A percentile compares a stretch with the other conserved stretches of the same genome.
phyloP scores from a whole-genome alignment of 345 rosid genomes.

The Nephelium lappaceum region DNA sequence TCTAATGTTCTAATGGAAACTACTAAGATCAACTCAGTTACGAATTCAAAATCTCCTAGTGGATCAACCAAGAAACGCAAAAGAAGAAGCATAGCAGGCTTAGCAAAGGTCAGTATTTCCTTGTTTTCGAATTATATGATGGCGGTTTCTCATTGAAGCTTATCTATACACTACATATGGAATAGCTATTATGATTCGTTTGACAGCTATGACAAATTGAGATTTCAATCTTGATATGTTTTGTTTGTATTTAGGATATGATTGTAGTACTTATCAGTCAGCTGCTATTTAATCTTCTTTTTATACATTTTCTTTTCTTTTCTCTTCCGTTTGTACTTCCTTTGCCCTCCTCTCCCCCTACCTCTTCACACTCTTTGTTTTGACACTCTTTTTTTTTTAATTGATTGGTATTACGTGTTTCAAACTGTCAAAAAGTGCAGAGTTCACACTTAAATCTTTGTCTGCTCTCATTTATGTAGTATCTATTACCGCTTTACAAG shows the following conservation, averaged over 20 bases:
- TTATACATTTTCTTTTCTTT: neutral
- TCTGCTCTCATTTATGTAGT: neutral
- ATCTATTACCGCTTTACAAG: neutral
- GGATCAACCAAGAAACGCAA: constrained; percentile 71
- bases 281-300: neutral
- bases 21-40: constrained; percentile 34
- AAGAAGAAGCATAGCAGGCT: constrained; percentile 70
- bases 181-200: neutral
- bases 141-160: neutral
- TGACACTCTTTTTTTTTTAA: neutral
- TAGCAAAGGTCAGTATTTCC: constrained; percentile 61
- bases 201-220: neutral
- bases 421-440: neutral
- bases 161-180: neutral
- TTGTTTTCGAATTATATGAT: neutral
- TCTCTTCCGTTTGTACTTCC: neutral
- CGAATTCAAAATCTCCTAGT: constrained; percentile 48
- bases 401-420: neutral
- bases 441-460: neutral
- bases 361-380: neutral
- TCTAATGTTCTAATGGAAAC: constrained; percentile 42
- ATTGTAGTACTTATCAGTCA: neutral
- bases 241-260: neutral
- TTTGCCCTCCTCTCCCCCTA: neutral
- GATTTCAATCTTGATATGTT: neutral